Percentiles rank a stretch among this genome's conserved stretches.
phyloP scores from a whole-genome alignment of 257 asterid species.

The Jaltomata sinuosa region DNA sequence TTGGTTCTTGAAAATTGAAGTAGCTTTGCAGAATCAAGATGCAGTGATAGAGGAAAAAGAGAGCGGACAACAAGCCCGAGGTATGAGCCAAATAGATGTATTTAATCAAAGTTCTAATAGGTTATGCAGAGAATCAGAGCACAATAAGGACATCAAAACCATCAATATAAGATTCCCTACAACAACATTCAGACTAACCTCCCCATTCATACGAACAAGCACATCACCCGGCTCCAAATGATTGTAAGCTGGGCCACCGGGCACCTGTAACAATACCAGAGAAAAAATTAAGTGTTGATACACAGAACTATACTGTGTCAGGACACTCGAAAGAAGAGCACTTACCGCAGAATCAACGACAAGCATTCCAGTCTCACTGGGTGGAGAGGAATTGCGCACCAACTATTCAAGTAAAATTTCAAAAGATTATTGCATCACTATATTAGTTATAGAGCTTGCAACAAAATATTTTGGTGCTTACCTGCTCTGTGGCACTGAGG shows the following conservation, averaged over 20 bases:
- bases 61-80: background rate
- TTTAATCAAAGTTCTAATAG: background rate
- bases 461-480: conserved; percentile 5
- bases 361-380: conserved; percentile 97
- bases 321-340: conserved; percentile 7
- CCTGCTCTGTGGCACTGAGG: conserved; percentile 84
- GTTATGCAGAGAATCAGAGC: background rate
- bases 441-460: background rate
- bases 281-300: background rate
- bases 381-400: conserved; percentile 87
- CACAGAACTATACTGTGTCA: background rate
- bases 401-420: conserved; percentile 28
- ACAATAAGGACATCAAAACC: background rate
- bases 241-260: conserved; percentile 90
- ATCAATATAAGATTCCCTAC: background rate
- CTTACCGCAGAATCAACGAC: conserved; percentile 97
- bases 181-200: conserved; percentile 37
- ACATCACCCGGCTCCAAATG: conserved; percentile 98
- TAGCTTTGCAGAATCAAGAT: background rate
- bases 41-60: background rate
- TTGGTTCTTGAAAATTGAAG: background rate
- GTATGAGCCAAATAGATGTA: background rate
- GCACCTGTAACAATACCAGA: conserved; percentile 55
- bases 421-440: background rate
- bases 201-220: conserved; percentile 85